These are phyloP conservation scores for Pyronema omphalodes DNA, from an alignment of 495 filamentous ascomycete genomes.

Conservation along the genomic window DNA sequence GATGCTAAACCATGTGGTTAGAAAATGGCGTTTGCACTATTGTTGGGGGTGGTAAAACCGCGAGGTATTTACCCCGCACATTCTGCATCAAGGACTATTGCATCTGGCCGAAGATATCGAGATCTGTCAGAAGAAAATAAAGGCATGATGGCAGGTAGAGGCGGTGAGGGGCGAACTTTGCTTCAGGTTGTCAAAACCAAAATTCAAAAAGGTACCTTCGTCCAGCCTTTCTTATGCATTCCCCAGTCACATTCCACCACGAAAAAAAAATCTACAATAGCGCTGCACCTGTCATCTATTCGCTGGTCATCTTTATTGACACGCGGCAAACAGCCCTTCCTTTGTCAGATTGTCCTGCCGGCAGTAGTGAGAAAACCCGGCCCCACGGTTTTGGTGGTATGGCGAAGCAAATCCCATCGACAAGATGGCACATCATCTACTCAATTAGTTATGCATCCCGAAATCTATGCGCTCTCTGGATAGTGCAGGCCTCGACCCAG, in stretches of 20 bases:
- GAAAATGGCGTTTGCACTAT: not conserved
- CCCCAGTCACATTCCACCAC: not conserved
- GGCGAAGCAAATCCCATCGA: not conserved
- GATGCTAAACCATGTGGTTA: not conserved
- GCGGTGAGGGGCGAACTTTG: not conserved
- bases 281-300: not conserved
- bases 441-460: not conserved
- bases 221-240: not conserved
- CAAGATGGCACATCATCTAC: conserved; percentile 1
- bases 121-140: not conserved
- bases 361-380: not conserved
- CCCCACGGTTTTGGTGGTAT: not conserved
- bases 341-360: not conserved
- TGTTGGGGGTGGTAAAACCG: not conserved
- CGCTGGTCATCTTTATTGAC: not conserved
- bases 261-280: not conserved
- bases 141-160: not conserved
- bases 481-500: not conserved
- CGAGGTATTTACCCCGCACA: not conserved
- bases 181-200: not conserved
- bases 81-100: not conserved
- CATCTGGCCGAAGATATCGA: not conserved
- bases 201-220: not conserved
- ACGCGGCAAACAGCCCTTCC: conserved; percentile 1
- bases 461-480: not conserved